Conservation (phyloP, 1,139 yeast species). For the Kurtzmaniella natalensis region DNA sequence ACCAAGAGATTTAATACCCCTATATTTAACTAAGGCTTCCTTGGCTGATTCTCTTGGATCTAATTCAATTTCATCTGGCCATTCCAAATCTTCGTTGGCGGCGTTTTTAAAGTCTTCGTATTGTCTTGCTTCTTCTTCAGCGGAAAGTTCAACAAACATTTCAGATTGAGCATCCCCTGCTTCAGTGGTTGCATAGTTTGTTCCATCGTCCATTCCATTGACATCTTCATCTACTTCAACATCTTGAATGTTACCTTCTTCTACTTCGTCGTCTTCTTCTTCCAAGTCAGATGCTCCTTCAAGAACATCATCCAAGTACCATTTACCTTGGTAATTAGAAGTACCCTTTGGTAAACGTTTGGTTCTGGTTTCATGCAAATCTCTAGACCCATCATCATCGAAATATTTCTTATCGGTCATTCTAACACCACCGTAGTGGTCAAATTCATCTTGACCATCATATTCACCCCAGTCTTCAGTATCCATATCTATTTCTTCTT, state of each 20-base stretch:
- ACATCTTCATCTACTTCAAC: constrained; percentile 29
- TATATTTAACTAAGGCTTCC: constrained; percentile 68
- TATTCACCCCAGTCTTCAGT: constrained; percentile 35
- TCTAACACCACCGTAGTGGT: constrained; percentile 49
- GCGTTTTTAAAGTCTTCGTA: constrained; percentile 61
- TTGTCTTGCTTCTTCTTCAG: constrained; percentile 83
- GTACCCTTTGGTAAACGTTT: constrained; percentile 76
- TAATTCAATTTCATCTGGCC: constrained; percentile 92
- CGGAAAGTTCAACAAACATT: constrained; percentile 66
- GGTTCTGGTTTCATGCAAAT: constrained; percentile 22
- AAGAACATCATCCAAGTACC: constrained; percentile 67
- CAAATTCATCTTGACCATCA: constrained; percentile 41
- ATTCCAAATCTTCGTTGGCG: constrained; percentile 82
- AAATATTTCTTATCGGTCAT: constrained; percentile 69
- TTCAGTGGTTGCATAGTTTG: constrained; percentile 41
- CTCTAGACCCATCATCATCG: constrained; percentile 36
- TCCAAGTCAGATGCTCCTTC: constrained; percentile 50
- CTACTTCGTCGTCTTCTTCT: constrained; percentile 35
- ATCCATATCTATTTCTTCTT: constrained; percentile 47
- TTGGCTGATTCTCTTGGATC: constrained; percentile 71
- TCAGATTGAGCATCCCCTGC: constrained; percentile 49
- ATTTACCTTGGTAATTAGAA: constrained; percentile 89
- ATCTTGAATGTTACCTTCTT: constrained; percentile 27
- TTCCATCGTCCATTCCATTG: constrained; percentile 31
- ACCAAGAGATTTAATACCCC: constrained; percentile 82